A percentile compares a stretch with the other conserved stretches of the same genome.
phyloP scores from a whole-genome alignment of 2,329 filamentous ascomycete genomes.

The Metarhizium guizhouense region DNA sequence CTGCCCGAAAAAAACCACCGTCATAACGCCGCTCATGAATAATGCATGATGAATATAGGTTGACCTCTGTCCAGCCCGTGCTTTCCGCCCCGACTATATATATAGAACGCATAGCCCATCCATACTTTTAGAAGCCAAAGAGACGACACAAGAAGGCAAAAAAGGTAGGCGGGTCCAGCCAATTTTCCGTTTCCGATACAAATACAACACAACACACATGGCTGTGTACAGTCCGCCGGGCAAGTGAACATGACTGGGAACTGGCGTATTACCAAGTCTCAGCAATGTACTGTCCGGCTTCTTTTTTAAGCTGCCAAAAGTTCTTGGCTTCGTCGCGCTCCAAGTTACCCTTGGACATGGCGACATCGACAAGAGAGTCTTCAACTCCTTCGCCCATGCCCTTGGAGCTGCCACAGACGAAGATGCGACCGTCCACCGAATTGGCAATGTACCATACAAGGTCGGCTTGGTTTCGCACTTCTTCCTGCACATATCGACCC shows the following conservation, averaged over 20 bases:
- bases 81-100: neutral
- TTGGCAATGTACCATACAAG: conserved; percentile 99
- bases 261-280: conserved; percentile 52
- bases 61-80: neutral
- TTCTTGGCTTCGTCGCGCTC: conserved; percentile 70
- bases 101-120: neutral
- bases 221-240: neutral
- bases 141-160: neutral
- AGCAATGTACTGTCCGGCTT: conserved; percentile 90
- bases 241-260: neutral
- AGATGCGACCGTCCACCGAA: conserved; percentile 87
- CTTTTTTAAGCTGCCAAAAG: conserved; percentile 90
- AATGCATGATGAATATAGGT: neutral
- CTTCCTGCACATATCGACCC: conserved; percentile 91
- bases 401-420: conserved; percentile 90
- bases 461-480: conserved; percentile 83
- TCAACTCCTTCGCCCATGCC: conserved; percentile 98
- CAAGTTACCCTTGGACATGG: conserved; percentile 85
- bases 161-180: neutral
- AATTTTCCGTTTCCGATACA: neutral
- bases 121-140: neutral
- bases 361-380: conserved; percentile 75
- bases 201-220: neutral
- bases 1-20: neutral
- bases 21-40: neutral